These are phyloP conservation scores for Verticillium albo-atrum DNA, from an alignment of 2,329 filamentous ascomycete species.

Conservation along the genomic window DNA sequence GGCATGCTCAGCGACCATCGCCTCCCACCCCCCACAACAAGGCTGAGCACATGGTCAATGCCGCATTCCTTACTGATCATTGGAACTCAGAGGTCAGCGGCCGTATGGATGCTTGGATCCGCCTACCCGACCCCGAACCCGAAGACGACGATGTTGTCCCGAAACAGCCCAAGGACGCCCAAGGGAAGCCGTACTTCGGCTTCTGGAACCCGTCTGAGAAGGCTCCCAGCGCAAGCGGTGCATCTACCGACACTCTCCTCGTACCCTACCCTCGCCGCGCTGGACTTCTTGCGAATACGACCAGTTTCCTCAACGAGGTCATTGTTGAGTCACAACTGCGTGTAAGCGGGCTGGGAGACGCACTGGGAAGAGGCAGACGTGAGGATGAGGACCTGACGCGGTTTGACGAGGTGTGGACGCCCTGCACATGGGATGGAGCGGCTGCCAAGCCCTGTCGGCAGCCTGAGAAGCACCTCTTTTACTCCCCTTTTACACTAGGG, in stretches of 20 bases:
- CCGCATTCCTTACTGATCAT: constrained; percentile 40
- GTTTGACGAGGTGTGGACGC: constrained; percentile 36
- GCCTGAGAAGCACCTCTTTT: constrained; percentile 46
- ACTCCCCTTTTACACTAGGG: constrained; percentile 42
- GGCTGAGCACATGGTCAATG: constrained; percentile 50
- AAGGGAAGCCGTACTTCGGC: constrained; percentile 1
- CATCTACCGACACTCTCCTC: constrained; percentile 18
- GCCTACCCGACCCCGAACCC: constrained; percentile 17
- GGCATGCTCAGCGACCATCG: constrained; percentile 35
- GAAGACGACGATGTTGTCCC: not conserved
- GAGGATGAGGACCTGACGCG: constrained; percentile 23
- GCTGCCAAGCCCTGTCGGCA: constrained; percentile 27
- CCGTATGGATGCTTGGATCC: constrained; percentile 38
- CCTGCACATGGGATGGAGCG: constrained; percentile 30
- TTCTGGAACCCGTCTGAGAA: not conserved
- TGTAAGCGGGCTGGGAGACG: constrained; percentile 34
- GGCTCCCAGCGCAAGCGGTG: constrained; percentile 5
- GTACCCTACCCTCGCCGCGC: constrained; percentile 32
- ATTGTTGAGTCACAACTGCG: constrained; percentile 46
- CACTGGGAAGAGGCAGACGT: constrained; percentile 35
- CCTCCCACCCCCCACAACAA: constrained; percentile 40
- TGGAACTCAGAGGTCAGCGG: constrained; percentile 45
- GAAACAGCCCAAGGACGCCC: not conserved
- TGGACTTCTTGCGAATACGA: constrained; percentile 35
- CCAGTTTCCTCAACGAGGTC: constrained; percentile 34